Conservation (phyloP, 163 green algal species). For the Chlorella variabilis region DNA sequence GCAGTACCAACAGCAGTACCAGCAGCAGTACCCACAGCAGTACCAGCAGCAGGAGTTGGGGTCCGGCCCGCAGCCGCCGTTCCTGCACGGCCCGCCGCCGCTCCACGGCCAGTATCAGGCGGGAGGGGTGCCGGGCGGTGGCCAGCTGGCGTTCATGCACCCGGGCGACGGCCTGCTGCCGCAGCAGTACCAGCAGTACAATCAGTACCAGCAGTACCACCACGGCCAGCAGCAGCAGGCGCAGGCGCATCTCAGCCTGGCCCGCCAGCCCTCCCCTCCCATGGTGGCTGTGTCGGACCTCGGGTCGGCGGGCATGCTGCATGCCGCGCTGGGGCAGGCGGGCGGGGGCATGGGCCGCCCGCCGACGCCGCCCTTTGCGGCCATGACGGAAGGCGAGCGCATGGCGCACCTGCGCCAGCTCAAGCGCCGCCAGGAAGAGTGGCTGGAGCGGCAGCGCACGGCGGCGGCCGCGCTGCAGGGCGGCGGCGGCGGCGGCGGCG, state of each 20-base stretch:
- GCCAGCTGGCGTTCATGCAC: no score
- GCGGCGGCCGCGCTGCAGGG: constrained; percentile 4
- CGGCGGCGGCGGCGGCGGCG: no score
- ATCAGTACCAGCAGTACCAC: background rate
- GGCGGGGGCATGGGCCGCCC: background rate
- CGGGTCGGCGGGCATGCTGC: background rate
- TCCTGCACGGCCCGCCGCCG: background rate
- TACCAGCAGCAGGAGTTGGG: background rate
- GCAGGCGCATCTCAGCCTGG: background rate
- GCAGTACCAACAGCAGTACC: background rate
- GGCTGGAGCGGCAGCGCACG: constrained; percentile 21
- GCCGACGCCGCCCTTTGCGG: background rate
- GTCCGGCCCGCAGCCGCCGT: background rate
- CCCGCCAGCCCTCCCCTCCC: background rate
- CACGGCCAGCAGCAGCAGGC: background rate
- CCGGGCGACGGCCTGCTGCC: background rate
- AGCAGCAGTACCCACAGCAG: background rate
- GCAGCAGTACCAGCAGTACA: background rate
- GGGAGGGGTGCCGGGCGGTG: no score
- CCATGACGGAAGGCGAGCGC: background rate
- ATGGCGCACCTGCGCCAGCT: constrained; percentile 17
- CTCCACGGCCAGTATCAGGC: no score
- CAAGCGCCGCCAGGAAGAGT: constrained; percentile 23
- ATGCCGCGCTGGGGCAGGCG: background rate
- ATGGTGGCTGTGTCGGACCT: background rate